Evolutionary conservation across 2,329 filamentous ascomycete genomes (phyloP).

Genomic region (Ceratocystis diversiconidia): DNA sequence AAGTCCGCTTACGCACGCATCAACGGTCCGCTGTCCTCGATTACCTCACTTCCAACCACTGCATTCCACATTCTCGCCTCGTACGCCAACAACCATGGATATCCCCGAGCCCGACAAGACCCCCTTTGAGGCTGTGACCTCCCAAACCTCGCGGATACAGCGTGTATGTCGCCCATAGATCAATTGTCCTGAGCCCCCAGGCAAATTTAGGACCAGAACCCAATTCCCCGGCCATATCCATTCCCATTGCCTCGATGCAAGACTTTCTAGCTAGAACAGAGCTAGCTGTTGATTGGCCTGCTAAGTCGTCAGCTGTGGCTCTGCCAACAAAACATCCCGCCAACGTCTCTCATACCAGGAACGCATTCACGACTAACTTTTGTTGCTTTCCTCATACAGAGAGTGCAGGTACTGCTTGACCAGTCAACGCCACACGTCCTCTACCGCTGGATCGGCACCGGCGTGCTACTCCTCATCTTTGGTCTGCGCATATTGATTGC

Average conservation of each 20-base stretch:
- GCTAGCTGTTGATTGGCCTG: not conserved
- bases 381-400: slow-evolving; percentile 34
- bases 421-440: slow-evolving; percentile 78
- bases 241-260: slow-evolving; percentile 19
- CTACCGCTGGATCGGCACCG: slow-evolving; percentile 87
- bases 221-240: slow-evolving; percentile 5
- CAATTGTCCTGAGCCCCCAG: not conserved
- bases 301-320: not conserved
- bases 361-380: not conserved
- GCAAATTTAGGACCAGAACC: not conserved
- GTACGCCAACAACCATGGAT: slow-evolving; percentile 49
- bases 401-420: slow-evolving; percentile 90
- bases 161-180: slow-evolving; percentile 39
- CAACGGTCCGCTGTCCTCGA: too few species aligned
- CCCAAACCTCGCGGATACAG: slow-evolving; percentile 64
- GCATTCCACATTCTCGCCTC: not conserved
- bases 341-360: not conserved
- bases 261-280: not conserved
- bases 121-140: slow-evolving; percentile 77
- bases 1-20: not conserved
- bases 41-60: not conserved
- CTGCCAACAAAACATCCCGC: not conserved
- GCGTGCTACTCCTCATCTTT: slow-evolving; percentile 59
- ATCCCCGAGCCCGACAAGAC: slow-evolving; percentile 75
- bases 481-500: slow-evolving; percentile 78